Percentiles rank a stretch among this genome's conserved stretches.
These are phyloP conservation scores for Polygonum maritimum DNA, from an alignment of 148 eudicot species.

Conservation along the genomic window DNA sequence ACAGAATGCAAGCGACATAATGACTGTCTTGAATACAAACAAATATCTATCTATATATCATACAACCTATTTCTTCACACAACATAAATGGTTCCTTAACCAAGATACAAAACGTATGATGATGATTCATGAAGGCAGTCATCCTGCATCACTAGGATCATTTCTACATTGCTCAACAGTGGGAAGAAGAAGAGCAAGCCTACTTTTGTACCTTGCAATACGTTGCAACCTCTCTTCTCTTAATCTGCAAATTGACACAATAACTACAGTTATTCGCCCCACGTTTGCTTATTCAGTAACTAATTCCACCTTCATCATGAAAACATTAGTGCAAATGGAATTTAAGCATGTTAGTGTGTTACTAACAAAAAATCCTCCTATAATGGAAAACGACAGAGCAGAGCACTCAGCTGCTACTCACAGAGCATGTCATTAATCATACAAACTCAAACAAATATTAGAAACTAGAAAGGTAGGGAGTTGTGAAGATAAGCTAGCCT, in stretches of 20 bases:
- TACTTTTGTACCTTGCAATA: slow-evolving; percentile 66
- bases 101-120: not conserved
- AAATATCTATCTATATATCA: not conserved
- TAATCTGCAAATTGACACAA: slow-evolving; percentile 33
- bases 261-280: not conserved
- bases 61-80: not conserved
- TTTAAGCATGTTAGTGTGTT: not conserved
- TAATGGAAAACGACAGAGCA: not conserved
- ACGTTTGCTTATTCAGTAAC: not conserved
- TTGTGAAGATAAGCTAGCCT: not conserved
- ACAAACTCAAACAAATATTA: not conserved
- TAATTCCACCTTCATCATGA: not conserved
- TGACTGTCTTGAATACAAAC: not conserved
- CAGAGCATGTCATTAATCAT: not conserved
- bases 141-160: slow-evolving; percentile 36
- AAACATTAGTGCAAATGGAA: not conserved
- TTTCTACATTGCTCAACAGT: slow-evolving; percentile 52
- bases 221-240: slow-evolving; percentile 64
- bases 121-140: slow-evolving; percentile 1
- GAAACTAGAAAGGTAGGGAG: not conserved
- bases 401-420: not conserved
- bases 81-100: not conserved
- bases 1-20: not conserved
- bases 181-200: slow-evolving; percentile 78
- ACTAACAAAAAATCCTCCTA: not conserved